Evolutionary conservation across 2,329 filamentous ascomycete species (phyloP).

Genomic region (Talaromyces atroroseus): DNA sequence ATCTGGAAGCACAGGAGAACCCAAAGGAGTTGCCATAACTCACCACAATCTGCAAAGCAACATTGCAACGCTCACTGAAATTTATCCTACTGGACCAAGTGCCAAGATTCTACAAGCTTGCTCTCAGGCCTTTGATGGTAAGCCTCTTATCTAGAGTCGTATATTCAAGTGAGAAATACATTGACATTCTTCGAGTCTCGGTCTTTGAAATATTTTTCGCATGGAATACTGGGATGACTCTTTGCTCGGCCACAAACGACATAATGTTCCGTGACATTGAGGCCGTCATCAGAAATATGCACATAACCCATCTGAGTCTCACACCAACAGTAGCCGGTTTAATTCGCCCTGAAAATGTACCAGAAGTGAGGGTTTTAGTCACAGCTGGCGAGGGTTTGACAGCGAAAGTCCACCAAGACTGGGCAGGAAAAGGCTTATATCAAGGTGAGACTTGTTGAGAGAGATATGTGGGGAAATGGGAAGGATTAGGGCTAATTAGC

Average conservation of each 20-base stretch:
- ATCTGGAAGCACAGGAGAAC: slow-evolving; percentile 72
- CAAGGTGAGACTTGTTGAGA: slow-evolving; percentile 48
- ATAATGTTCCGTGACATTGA: slow-evolving; percentile 69
- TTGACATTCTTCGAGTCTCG: slow-evolving; percentile 51
- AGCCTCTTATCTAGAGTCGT: slow-evolving; percentile 10
- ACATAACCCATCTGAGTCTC: slow-evolving; percentile 73
- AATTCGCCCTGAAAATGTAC: slow-evolving; percentile 63
- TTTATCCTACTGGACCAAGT: slow-evolving; percentile 56
- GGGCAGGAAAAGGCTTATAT: slow-evolving; percentile 63
- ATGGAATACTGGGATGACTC: slow-evolving; percentile 70
- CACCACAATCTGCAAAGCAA: slow-evolving; percentile 73
- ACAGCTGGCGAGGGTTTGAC: slow-evolving; percentile 79
- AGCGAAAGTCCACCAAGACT: slow-evolving; percentile 61
- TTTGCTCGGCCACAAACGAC: slow-evolving; percentile 72
- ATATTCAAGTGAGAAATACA: background rate
- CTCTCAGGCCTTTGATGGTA: slow-evolving; percentile 72
- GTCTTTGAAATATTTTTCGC: slow-evolving; percentile 88
- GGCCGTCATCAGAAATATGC: slow-evolving; percentile 55
- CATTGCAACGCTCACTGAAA: slow-evolving; percentile 57
- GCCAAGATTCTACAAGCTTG: slow-evolving; percentile 73
- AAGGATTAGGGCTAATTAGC: background rate
- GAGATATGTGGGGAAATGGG: background rate
- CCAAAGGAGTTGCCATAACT: slow-evolving; percentile 74
- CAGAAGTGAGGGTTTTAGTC: slow-evolving; percentile 67
- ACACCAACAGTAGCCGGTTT: slow-evolving; percentile 79